Evolutionary conservation across 108 stramenopile species (phyloP).

Genomic region (Fragilaria radians): DNA sequence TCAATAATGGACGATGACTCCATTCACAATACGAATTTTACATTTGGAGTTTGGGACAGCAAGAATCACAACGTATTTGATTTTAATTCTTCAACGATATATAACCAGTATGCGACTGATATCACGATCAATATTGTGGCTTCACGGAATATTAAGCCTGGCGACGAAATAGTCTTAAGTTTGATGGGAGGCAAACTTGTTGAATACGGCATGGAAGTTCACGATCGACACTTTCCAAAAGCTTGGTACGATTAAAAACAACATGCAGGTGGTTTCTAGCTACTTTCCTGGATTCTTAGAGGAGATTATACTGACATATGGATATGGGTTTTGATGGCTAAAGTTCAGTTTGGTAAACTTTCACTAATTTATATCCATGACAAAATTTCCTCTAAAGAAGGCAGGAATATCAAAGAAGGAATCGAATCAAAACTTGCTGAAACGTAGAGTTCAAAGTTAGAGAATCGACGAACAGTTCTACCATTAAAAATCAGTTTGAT

Average conservation of each 20-base stretch:
- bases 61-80: background rate
- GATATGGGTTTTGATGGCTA: too few relatives aligned
- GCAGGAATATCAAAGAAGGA: too few relatives aligned
- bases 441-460: too few relatives aligned
- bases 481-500: too few relatives aligned
- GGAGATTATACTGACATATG: too few relatives aligned
- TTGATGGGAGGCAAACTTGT: background rate
- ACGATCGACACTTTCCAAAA: background rate
- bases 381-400: too few relatives aligned
- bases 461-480: too few relatives aligned
- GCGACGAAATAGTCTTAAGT: conserved; percentile 2
- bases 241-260: background rate
- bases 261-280: too few relatives aligned
- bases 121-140: conserved; percentile 3
- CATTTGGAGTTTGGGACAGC: background rate
- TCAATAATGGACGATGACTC: background rate
- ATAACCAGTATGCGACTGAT: background rate
- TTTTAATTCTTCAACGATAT: background rate
- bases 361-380: too few relatives aligned
- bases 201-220: background rate
- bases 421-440: background rate
- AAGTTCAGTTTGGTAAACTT: too few relatives aligned
- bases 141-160: background rate
- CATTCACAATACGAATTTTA: background rate
- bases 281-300: too few relatives aligned